Percentiles rank a stretch among this genome's conserved stretches.
Conservation (phyloP, 1,284 basidiomycete genomes). For the Mycosarcoma maydis region DNA sequence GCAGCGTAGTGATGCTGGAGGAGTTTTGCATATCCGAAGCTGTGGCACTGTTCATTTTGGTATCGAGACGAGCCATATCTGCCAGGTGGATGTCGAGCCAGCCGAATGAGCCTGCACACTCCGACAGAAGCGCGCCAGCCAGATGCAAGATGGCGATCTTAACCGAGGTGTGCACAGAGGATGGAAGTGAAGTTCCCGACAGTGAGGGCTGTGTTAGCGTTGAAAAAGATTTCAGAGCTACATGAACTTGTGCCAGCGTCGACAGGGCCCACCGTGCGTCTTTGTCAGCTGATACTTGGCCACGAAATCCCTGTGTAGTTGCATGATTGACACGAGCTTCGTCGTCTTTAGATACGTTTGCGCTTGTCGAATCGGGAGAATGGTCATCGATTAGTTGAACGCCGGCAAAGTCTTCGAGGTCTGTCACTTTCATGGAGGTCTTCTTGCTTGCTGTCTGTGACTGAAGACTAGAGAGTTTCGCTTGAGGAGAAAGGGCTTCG, state of each 20-base stretch:
- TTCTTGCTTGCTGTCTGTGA: neutral
- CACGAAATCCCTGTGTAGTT: no score
- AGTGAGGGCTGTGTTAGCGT: slow-evolving; percentile 29
- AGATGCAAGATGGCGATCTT: slow-evolving; percentile 18
- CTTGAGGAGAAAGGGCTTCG: neutral
- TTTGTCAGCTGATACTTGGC: neutral
- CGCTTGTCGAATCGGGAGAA: neutral
- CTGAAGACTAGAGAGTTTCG: neutral
- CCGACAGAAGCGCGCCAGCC: slow-evolving; percentile 10
- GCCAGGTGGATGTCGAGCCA: slow-evolving; percentile 37
- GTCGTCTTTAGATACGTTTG: neutral
- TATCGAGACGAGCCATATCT: slow-evolving; percentile 12
- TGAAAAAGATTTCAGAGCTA: slow-evolving; percentile 31
- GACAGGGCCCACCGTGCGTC: slow-evolving; percentile 31
- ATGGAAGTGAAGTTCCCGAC: slow-evolving; percentile 22
- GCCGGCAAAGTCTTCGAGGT: slow-evolving; percentile 19
- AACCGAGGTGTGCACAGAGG: slow-evolving; percentile 1
- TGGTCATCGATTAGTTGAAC: neutral
- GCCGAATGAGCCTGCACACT: slow-evolving; percentile 19
- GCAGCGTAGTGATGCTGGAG: slow-evolving; percentile 15
- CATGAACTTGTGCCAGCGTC: slow-evolving; percentile 32
- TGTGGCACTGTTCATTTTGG: neutral
- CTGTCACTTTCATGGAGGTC: slow-evolving; percentile 2
- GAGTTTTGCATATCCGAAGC: neutral
- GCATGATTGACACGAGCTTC: no score